These are phyloP conservation scores for Alternaria ethzedia DNA, from an alignment of 2,329 filamentous ascomycete species.

Conservation along the genomic window DNA sequence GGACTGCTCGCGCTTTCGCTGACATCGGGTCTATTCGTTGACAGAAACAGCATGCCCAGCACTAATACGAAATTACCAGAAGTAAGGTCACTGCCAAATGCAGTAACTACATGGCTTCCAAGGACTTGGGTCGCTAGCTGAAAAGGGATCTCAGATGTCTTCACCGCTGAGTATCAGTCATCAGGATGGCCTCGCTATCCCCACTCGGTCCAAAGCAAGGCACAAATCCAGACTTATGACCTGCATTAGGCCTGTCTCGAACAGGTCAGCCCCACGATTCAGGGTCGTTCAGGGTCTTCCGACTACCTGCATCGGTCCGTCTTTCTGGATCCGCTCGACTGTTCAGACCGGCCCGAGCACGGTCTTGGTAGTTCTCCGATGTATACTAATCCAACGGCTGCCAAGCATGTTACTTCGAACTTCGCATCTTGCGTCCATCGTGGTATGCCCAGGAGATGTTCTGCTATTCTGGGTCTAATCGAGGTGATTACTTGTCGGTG, in stretches of 20 bases:
- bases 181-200: neutral
- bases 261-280: neutral
- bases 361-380: neutral
- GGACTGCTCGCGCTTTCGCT: neutral
- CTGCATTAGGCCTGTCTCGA: neutral
- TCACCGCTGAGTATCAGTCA: neutral
- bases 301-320: neutral
- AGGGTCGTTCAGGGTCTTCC: neutral
- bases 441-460: neutral
- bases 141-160: neutral
- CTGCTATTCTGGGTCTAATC: accelerated
- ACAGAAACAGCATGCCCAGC: neutral
- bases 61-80: neutral
- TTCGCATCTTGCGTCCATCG: neutral
- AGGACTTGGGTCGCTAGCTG: neutral
- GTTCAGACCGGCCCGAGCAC: neutral
- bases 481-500: neutral
- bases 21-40: neutral
- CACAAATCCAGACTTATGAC: neutral
- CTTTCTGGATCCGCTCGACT: neutral
- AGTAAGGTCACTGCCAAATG: neutral
- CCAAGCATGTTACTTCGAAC: neutral
- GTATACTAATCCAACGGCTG: neutral
- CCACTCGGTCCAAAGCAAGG: neutral
- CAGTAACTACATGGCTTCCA: neutral